These are phyloP conservation scores for Mucuna pruriens DNA, from an alignment of 306 rosid species.

Conservation along the genomic window DNA sequence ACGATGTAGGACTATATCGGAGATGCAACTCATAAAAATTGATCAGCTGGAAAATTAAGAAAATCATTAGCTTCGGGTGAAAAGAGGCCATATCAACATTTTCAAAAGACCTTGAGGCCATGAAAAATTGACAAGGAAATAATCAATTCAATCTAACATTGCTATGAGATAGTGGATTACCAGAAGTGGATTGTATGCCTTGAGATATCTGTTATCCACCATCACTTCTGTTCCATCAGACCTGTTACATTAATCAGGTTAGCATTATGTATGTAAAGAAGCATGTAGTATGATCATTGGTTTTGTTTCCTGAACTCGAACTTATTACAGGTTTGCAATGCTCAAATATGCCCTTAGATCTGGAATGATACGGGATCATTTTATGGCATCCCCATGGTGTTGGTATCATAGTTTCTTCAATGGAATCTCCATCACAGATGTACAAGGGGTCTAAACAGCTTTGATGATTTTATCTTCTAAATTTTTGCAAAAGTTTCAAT, in stretches of 20 bases:
- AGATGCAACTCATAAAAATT: conserved; percentile 93
- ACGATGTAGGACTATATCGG: conserved; percentile 63
- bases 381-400: not conserved
- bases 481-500: not conserved
- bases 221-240: conserved; percentile 83
- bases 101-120: conserved; percentile 11
- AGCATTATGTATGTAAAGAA: conserved; percentile 31
- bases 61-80: conserved; percentile 3
- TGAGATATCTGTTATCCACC: conserved; percentile 92
- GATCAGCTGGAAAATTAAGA: conserved; percentile 66
- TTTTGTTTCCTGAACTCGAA: not conserved
- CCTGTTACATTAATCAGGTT: conserved; percentile 47
- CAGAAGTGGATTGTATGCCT: conserved; percentile 76
- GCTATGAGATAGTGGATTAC: conserved; percentile 50
- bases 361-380: not conserved
- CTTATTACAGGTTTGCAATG: not conserved
- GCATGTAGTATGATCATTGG: conserved; percentile 13
- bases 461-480: not conserved
- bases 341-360: not conserved
- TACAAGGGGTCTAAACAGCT: not conserved
- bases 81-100: conserved; percentile 10
- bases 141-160: conserved; percentile 7
- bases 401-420: not conserved
- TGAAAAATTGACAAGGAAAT: conserved; percentile 10
- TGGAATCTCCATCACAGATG: not conserved